Conservation (phyloP, 2,329 filamentous ascomycete genomes). For the Nigrospora sphaerica region DNA sequence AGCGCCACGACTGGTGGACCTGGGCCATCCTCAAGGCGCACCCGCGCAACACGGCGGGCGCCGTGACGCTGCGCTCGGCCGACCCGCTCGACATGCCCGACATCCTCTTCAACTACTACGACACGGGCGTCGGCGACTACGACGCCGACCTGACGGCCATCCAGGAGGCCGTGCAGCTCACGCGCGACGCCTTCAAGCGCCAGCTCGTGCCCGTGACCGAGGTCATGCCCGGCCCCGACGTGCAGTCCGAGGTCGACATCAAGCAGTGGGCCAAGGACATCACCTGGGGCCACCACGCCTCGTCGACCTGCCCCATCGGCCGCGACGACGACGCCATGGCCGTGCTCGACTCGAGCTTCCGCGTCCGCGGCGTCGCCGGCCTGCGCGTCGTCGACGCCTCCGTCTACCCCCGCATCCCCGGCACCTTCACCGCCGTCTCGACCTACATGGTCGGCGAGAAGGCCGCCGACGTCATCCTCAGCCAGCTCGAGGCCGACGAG, state of each 20-base stretch:
- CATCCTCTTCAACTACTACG: slow-evolving; percentile 54
- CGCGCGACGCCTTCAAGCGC: slow-evolving; percentile 31
- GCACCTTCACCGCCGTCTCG: slow-evolving; percentile 32
- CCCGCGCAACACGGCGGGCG: slow-evolving; percentile 51
- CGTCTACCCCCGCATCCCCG: slow-evolving; percentile 37
- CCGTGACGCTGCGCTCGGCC: slow-evolving; percentile 51
- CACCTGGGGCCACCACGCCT: slow-evolving; percentile 48
- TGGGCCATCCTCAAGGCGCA: slow-evolving; percentile 49
- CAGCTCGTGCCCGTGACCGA: slow-evolving; percentile 1
- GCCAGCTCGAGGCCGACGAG: not conserved
- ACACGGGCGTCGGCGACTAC: slow-evolving; percentile 33
- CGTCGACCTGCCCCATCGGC: slow-evolving; percentile 45
- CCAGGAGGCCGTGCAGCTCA: slow-evolving; percentile 31
- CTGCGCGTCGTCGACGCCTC: slow-evolving; percentile 49
- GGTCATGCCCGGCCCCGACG: not conserved
- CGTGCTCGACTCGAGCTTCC: slow-evolving; percentile 45
- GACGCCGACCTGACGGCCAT: not conserved
- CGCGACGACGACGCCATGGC: slow-evolving; percentile 40
- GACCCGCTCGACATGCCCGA: slow-evolving; percentile 57
- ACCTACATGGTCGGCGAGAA: slow-evolving; percentile 49
- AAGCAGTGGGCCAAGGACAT: slow-evolving; percentile 29
- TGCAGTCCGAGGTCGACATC: slow-evolving; percentile 2
- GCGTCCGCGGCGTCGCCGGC: slow-evolving; percentile 40
- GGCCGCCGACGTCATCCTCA: slow-evolving; percentile 44
- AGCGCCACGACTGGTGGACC: slow-evolving; percentile 30